Evolutionary conservation across 1,139 yeast genomes (phyloP), one percentile per base, ranked within the genome.

Genomic region (Scheffersomyces quercinus): DNA sequence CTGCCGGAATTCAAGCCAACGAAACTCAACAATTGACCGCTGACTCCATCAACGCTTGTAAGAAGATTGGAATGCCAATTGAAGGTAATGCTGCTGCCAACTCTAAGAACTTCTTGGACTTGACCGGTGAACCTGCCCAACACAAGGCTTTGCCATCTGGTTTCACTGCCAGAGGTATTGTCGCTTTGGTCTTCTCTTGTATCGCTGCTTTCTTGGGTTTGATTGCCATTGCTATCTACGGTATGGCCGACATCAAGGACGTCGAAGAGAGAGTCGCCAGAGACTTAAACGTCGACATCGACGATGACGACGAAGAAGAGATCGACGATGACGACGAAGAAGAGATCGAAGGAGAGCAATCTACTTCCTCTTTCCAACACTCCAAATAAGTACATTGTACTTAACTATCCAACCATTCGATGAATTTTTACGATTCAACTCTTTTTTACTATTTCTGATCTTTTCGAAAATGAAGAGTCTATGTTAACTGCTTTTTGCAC

Each of bases 81-180:
- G 62, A 60, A 35, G 96, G 97, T 56, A 91, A 91, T 62, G 98
- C 98, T 42, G 98, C 97, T 35, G 96, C 82, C 38, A 85, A 86
- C 68, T 38, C 61, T 13, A 59, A 75, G 36, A 75, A 87, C 61
- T 84, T 77, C 71, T 56, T 79, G 37, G 82, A 91, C 64, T 75
- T 93, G 52, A 58, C 71, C 1, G 96, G 96, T 41, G 83, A 88
- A 68, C 83, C 83, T 56, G 68, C 75, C 35, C 97, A 91, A 66
- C 71, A 56, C 15, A 67, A 68, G 44, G 66, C 73, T 30, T 76
- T 93, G 58, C 98, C 98, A 34, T 60, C 73, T 34, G 97, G 97
- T 4, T 91, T 93, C 77, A 91, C 98, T 36, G 79, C 85, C 37
- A 83, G 85, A 56, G 99, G 98, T 64, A 84, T 86, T 58, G 85